Evolutionary conservation across 2,329 filamentous ascomycete species (phyloP), one percentile per base, ranked within the genome.

Genomic region (Aspergillus calidoustus): DNA sequence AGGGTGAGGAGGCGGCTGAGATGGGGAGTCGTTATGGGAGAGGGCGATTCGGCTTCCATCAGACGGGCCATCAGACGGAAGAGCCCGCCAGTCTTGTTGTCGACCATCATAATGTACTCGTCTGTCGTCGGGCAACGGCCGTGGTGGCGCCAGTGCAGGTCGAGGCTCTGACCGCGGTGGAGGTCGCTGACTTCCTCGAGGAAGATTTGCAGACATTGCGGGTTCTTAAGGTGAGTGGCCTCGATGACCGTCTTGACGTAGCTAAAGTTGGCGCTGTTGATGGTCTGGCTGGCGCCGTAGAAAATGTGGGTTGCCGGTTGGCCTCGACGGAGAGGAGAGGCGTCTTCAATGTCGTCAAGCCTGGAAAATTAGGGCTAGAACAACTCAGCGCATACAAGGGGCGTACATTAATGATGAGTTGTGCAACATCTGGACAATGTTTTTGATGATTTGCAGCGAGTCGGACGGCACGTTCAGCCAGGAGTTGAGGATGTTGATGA

Each of bases 1-100:
- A 73, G 46, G 44, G 73, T 93, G 72, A 94, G 91, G 23, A 97
- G 87, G n/a, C 92, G 69, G 2, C 73, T 70, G 47, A 74, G 74
- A 47, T 77, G 69, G 25, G 72, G 69, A n/a, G 15, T 56, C 52
- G 7, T 65, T 67, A n/a, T 59, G 64, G 43, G 38, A 0, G 46
- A 34, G 1, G 54, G 25, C 1, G 65, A 72, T 49, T 75, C 72
- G 19, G 70, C 71, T 51, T 72, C 68, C 76, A 80, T 79, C 13
- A 81, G 62, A 23, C 74, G 71, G 19, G 72, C 67, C 7, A 75
- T 68, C 15, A 80, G 63, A 17, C 73, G 69, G 64, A 80, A 80
- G 7, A 81, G 58, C 3, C 75, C 77, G 7, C 78, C 77, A 0
- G 77, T 80, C 64, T 80, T 80, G 56, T 77, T 73, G 19, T 71